Evolutionary conservation across 192 early-diverging fungal genomes (phyloP), one percentile per base, ranked within the genome.

Genomic region (Gamsiella multidivaricata): DNA sequence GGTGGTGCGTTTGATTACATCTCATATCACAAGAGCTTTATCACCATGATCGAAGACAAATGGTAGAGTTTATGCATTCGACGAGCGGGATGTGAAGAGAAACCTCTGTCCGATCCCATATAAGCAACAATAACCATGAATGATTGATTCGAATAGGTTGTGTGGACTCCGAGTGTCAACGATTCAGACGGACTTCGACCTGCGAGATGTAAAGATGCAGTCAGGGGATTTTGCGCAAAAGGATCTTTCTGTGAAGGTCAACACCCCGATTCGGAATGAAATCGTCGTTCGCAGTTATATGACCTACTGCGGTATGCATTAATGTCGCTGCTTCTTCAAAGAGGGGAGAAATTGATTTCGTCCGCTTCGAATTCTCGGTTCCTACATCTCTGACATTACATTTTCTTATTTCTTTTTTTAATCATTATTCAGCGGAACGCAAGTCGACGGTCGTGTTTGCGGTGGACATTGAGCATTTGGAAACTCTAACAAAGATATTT

Each of bases 401-500:
- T 15, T 36, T 26, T n/a, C 5, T 26, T 0, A 2, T 41, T 17
- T 33, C 53, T 56, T 22, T 23, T 32, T 61, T 31, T 10, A 47
- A 65, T 11, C 10, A 7, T 7, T 10, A 41, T 10, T 10, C 39
- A 41, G n/a, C 42, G 7, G 51, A 64, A 4, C 85, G 90, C n/a
- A 80, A 86, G 33, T 85, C 90, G 11, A 94, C 91, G 0, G 70
- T 98, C 18, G 91, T 97, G 1, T 98, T 98, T 84, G 96, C 94
- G 2, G 93, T 90, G 2, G 92, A 95, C 68, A 90, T 96, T 20
- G 80, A 63, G 9, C 97, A 98, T 70, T 87, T 94, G 8, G 54
- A 87, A 18, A 74, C 22, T 9, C 73, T 98, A 33, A 70, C 81
- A 3, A 55, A 78, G 22, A 54, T 64, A 0, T 97, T 97, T 61